Base-by-base conservation (phyloP, 176 grass and related monocot species). In the Rhynchospora pubera region DNA sequence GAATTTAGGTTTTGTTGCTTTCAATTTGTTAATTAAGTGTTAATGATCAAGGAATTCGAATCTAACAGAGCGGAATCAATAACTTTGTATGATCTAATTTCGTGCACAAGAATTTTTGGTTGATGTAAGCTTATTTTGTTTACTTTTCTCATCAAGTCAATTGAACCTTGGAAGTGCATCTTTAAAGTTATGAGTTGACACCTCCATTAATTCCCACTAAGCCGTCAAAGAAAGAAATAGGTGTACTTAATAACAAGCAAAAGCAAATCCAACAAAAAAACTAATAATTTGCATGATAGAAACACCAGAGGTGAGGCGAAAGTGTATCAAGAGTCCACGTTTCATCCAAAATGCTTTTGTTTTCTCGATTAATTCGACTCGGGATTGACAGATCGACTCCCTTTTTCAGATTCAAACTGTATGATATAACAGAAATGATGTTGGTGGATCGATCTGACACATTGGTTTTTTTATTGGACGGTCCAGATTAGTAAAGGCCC, bases 201-300 rank as follows among this genome's bases (percentile, higher is more conserved):
- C 47, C 39, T 50, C 79, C 79, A 63, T 65, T 80, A 80, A 80
- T 16, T 51, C 19, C 61, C 79, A 82, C 79, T 66, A 13, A 67
- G 59, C 61, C 44, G 79, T 82, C 61, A 82, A 55, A 53, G 11
- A 52, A 65, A 58, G 15, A 66, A 45, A 65, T 66, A 82, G n/a
- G 56, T 43, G 24, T 61, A 57, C 30, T 58, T 42, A 62, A 43
- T 6, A 46, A 62, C n/a, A 18, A 80, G 23, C 32, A 62, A 62
- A 62, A 46, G 24, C n/a, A 62, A 39, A 18, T 14, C n/a, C 48
- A 32, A 77, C 72, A 56, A 56, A 6, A 77, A 77, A n/a, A n/a
- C n/a, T n/a, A n/a, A n/a, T n/a, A n/a, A n/a, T 80, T 80, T 80
- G 78, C 78, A 80, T 80, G 53, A 80, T 46, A 63, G 34, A 80